Conservation (phyloP, 2,329 filamentous ascomycete species). For the Aspergillus sergii region DNA sequence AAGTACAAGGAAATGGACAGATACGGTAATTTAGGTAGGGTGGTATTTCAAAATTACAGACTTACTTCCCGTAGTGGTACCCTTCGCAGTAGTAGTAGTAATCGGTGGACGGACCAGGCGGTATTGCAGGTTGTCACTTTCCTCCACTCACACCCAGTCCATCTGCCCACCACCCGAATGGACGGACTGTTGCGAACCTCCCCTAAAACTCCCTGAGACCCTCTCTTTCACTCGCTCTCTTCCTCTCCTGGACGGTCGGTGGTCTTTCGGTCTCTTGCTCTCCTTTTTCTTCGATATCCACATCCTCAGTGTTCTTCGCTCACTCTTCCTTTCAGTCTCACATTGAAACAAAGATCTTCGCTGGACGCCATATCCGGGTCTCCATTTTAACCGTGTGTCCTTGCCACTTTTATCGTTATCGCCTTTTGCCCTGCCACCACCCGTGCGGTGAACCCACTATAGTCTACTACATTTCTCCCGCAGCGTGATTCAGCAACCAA, state of each 20-base stretch:
- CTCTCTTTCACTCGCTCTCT: conserved; percentile 7
- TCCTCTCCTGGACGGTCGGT: neutral
- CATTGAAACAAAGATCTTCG: conserved; percentile 1
- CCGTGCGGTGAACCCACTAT: conserved; percentile 10
- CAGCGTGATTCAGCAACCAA: conserved; percentile 16
- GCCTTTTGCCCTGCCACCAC: conserved; percentile 9
- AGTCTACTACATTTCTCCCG: conserved; percentile 12
- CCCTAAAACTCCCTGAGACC: conserved; percentile 17
- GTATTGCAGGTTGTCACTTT: conserved; percentile 8
- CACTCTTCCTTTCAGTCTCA: neutral
- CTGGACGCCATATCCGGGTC: neutral
- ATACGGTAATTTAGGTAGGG: neutral
- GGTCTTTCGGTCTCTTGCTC: neutral
- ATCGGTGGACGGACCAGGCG: conserved; percentile 5
- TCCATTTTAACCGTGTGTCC: neutral
- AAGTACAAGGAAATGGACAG: neutral
- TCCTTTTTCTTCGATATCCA: neutral
- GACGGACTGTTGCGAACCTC: conserved; percentile 12
- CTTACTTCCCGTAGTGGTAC: neutral
- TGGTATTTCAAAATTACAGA: neutral
- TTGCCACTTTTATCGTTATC: conserved; percentile 13
- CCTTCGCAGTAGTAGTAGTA: neutral
- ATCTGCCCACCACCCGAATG: conserved; percentile 10
- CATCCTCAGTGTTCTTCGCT: neutral
- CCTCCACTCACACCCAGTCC: conserved; percentile 5